Conservation (phyloP, 2,329 filamentous ascomycete genomes). For the Lecanicillium sp. region DNA sequence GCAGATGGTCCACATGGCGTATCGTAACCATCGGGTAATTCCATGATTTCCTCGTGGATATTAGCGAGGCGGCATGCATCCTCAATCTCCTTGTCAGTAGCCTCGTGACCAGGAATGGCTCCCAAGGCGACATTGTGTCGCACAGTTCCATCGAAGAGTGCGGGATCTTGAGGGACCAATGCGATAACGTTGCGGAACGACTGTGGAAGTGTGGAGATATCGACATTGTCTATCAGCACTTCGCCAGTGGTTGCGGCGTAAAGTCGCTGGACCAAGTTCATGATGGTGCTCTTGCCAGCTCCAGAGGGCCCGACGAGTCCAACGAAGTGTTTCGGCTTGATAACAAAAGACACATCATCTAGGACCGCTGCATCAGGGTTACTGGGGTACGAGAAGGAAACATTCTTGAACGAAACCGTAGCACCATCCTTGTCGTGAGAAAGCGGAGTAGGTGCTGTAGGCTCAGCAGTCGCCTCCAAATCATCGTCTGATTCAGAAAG, state of each 20-base stretch:
- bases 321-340: constrained; percentile 29
- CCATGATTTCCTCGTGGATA: constrained; percentile 53
- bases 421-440: constrained; percentile 21
- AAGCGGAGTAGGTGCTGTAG: constrained; percentile 14
- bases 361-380: constrained; percentile 46
- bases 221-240: constrained; percentile 38
- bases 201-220: constrained; percentile 19
- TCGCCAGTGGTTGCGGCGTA: constrained; percentile 42
- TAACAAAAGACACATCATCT: constrained; percentile 26
- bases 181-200: constrained; percentile 37
- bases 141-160: constrained; percentile 41
- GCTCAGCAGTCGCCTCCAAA: not conserved
- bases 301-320: constrained; percentile 38
- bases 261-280: constrained; percentile 43
- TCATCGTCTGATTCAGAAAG: not conserved
- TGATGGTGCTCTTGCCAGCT: constrained; percentile 40
- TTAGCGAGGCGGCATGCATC: constrained; percentile 56
- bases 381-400: constrained; percentile 54
- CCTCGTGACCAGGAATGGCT: constrained; percentile 39
- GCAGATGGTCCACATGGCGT: constrained; percentile 59
- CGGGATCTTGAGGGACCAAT: constrained; percentile 42
- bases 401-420: constrained; percentile 43
- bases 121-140: constrained; percentile 42
- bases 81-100: constrained; percentile 47
- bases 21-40: constrained; percentile 51